Evolutionary conservation across 192 early-diverging fungal genomes (phyloP), one percentile per base, ranked within the genome.

Genomic region (Linnemannia elongata): DNA sequence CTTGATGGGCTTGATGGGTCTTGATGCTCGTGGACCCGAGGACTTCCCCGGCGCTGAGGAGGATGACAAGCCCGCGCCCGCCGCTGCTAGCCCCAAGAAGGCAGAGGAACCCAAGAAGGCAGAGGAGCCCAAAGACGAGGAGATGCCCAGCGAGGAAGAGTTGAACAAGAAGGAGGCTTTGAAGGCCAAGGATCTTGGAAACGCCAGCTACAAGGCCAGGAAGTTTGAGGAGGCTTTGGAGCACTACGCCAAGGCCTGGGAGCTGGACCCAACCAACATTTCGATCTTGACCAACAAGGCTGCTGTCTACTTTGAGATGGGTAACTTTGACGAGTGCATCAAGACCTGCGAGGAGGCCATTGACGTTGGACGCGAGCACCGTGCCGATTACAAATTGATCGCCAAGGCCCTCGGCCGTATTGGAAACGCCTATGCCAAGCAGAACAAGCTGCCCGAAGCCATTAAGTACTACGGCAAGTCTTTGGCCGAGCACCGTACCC

Each of bases 241-340:
- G 72, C 95, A 97, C 90, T 99, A 99, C 89, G 85, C 91, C 89
- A 95, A 95, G 90, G 98, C 98, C 27, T 97, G 92, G 87, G 96
- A 96, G 85, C 88, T 97, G 81, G 97, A 99, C 88, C 75, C 92
- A 42, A 95, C 97, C 76, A 98, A 99, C 77, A 90, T 99, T 45
- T 96, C 97, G 33, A 95, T 98, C 76, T 91, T 96, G 88, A 98
- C 96, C 81, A 99, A 99, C 94, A 99, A 99, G 88, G 94, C 98
- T 69, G 97, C 98, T 74, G 97, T 98, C 24, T 92, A 95, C 79
- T 99, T 97, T 92, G 98, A 99, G 90, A 95, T 97, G 92, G 96
- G 94, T 79, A 94, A 95, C 41, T 98, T 92, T 83, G 94, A 97
- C n/a, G 97, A 97, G 49, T 96, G 95, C 88, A 98, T 99, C 89